These are phyloP conservation scores for Alternaria metachromatica DNA, from an alignment of 2,329 filamentous ascomycete genomes.

Conservation along the genomic window DNA sequence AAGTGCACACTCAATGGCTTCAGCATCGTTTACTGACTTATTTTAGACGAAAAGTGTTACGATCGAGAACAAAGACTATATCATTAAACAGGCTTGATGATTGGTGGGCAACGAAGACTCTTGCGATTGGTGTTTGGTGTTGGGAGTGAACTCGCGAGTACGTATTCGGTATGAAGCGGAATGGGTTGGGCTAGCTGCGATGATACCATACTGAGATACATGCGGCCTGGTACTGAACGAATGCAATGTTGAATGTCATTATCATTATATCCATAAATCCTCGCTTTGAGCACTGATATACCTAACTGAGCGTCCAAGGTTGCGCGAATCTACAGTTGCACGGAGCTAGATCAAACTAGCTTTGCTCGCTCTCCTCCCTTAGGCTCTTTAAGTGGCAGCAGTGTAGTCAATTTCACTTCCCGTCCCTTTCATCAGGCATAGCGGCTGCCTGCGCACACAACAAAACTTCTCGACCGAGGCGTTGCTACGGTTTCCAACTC, in stretches of 20 bases:
- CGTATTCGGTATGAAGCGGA: constrained; percentile 2
- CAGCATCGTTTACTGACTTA: constrained; percentile 16
- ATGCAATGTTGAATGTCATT: constrained; percentile 4
- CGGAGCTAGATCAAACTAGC: background rate
- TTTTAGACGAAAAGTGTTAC: constrained; percentile 62
- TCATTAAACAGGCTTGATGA: constrained; percentile 27
- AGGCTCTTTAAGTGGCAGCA: background rate
- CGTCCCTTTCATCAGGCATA: background rate
- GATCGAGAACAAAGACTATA: constrained; percentile 59
- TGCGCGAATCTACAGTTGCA: background rate
- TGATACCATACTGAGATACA: constrained; percentile 15
- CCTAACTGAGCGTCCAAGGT: background rate
- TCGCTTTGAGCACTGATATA: background rate
- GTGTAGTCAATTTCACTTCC: background rate
- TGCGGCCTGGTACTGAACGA: constrained; percentile 9
- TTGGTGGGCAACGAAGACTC: background rate
- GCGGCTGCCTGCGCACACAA: background rate
- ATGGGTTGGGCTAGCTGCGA: constrained; percentile 5
- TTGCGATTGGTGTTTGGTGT: constrained; percentile 7
- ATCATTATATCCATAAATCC: background rate
- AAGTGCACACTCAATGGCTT: background rate
- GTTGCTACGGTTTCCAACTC: background rate
- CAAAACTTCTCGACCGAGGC: background rate
- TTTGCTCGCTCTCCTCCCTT: background rate
- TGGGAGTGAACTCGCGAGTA: background rate